Evolutionary conservation across 139 green algal species (phyloP), one percentile per base, ranked within the genome.

Genomic region (Chlorella sp.): DNA sequence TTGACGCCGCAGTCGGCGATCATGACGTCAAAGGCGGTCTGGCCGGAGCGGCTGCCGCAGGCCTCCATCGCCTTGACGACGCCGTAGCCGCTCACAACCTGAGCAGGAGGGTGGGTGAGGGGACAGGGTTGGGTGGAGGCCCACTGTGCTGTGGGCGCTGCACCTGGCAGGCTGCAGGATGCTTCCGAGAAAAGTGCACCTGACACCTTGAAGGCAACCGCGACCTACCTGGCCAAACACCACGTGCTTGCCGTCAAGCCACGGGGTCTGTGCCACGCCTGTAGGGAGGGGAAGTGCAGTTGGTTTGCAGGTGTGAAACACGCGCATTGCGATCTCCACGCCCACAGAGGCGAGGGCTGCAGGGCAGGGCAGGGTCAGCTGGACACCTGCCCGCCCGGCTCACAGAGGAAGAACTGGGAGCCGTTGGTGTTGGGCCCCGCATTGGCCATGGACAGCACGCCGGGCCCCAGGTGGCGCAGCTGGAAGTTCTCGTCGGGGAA

Each of bases 141-240:
- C n/a, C n/a, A n/a, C n/a, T n/a, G n/a, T n/a, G n/a, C n/a, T n/a
- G n/a, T n/a, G n/a, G 77, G n/a, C 43, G 48, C 6, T 13, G 28
- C 28, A 69, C 51, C 6, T 24, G 36, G 43, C 46, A 62, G 60
- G 44, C 20, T 74, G 64, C 32, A 24, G 65, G 65, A n/a, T n/a
- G n/a, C n/a, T n/a, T n/a, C n/a, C n/a, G n/a, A n/a, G n/a, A n/a
- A n/a, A n/a, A n/a, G n/a, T n/a, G n/a, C n/a, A n/a, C n/a, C n/a
- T n/a, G n/a, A n/a, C n/a, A n/a, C n/a, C n/a, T n/a, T n/a, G n/a
- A n/a, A n/a, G n/a, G n/a, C n/a, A n/a, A n/a, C n/a, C n/a, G n/a
- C n/a, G n/a, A n/a, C n/a, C n/a, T n/a, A 94, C 93, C 89, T 94
- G 93, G 24, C 95, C 95, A 87, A 97, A 98, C 40, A 98, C 95